Evolutionary conservation across 129 eudicot genomes (phyloP), one percentile per base, ranked within the genome.

Genomic region (Arctium lappa): DNA sequence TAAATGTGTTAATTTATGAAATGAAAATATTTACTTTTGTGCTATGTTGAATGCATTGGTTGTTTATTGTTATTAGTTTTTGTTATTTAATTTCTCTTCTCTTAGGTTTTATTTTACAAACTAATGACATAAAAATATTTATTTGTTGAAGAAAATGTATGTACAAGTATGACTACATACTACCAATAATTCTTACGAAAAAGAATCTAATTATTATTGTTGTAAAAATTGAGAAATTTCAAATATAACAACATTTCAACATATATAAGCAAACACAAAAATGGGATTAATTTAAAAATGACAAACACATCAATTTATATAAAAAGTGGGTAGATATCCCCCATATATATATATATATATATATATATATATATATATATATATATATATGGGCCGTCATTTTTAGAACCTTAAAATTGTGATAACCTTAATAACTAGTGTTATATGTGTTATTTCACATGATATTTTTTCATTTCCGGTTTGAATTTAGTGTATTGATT

Each of bases 1-100:
- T 48, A 48, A 75, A 48, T 76, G 80, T 76, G 79, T 48, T 56
- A 56, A 56, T 56, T 56, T 56, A 56, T 56, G 65, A 56, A 56
- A 56, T 56, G 16, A 56, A 56, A 56, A 16, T 16, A 18, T 13
- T 50, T 50, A 50, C 63, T 50, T 6, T 48, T 48, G 6, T 50
- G 62, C 9, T 12, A 2, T 9, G 62, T 50, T 13, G 62, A 2
- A 50, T 13, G 62, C 62, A 50, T 50, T 13, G n/a, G 27, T 56
- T 56, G 65, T 56, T 56, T 56, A 15, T 56, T 56, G 65, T 13
- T 13, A 50, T 50, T 50, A 50, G n/a, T 56, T 56, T 56, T 56
- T 15, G 65, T 16, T 56, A 56, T 18, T 22, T 22, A 22, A 22
- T 22, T 50, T 50, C 18, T 50, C 18, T 50, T 12, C 1, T 12